phyloP scores from a whole-genome alignment of 108 stramenopile genomes.

The Bacterosira constricta region DNA sequence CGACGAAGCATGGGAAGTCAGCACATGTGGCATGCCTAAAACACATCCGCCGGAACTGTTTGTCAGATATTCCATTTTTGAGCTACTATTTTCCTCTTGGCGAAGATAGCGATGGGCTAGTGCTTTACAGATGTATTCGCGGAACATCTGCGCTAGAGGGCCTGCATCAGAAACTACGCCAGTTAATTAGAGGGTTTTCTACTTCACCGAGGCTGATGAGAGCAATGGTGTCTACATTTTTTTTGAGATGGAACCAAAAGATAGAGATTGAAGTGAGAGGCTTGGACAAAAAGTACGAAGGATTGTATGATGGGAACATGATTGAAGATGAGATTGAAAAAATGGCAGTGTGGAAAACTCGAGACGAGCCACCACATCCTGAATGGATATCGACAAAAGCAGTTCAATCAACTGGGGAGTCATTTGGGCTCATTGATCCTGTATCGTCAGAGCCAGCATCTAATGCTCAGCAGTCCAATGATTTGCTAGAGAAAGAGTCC shows the following conservation, averaged over 20 bases:
- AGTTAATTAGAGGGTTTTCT: constrained; percentile 14
- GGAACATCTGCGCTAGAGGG: constrained; percentile 20
- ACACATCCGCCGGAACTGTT: constrained; percentile 12
- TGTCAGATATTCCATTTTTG: constrained; percentile 14
- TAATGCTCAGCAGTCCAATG: background rate
- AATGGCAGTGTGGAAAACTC: background rate
- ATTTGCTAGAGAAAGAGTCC: background rate
- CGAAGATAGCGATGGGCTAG: constrained; percentile 10
- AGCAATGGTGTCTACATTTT: constrained; percentile 1
- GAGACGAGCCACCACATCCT: background rate
- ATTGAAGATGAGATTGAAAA: constrained; percentile 22
- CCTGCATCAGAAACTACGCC: constrained; percentile 22
- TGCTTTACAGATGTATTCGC: constrained; percentile 8
- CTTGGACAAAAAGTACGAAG: constrained; percentile 10
- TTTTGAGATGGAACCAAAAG: constrained; percentile 9
- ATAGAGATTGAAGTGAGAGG: constrained; percentile 22
- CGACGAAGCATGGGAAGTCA: background rate
- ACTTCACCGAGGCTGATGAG: constrained; percentile 13
- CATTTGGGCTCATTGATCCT: constrained; percentile 24
- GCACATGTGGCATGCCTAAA: background rate
- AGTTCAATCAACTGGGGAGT: constrained; percentile 4
- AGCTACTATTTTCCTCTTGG: constrained; percentile 16
- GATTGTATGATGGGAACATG: constrained; percentile 8
- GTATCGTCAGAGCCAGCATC: background rate
- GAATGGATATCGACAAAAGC: constrained; percentile 9